Evolutionary conservation across 1,284 basidiomycete species (phyloP), one percentile per base, ranked within the genome.

Genomic region (Boletus albobrunnescens): DNA sequence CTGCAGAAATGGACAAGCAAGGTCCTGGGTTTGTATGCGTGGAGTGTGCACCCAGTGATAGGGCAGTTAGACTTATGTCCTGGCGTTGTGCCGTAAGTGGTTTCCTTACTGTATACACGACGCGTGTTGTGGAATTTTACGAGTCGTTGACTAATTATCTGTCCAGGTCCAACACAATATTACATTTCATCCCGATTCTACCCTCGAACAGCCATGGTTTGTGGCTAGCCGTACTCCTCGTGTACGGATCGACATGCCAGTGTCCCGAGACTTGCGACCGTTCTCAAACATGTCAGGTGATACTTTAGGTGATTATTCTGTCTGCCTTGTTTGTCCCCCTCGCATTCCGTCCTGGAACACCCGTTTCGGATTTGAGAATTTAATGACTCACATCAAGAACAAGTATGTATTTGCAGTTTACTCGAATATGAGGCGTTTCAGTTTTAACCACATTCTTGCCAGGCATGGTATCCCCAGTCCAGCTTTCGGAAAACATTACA

Each of bases 311-410:
- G 56, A 58, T 37, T 51, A 62, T 35, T 58, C 50, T 37, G 26
- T 56, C 35, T 63, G 60, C 37, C 61, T 63, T 24, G 49, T 46
- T 30, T 61, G 63, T 32, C 60, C 61, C 39, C 57, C 60, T 41
- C 51, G 58, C 12, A 54, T 61, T 36, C 61, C 61, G 33, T 64
- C 61, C 17, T 66, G 63, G 60, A 52, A 43, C 22, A 57, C 64
- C 11, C 49, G 47, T 7, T 53, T 58, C 33, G 56, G 64, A 19
- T 33, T 37, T 4, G 35, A 17, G n/a, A 46, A 50, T 39, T 16
- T 66, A 33, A 23, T 59, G n/a, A 19, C 12, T 44, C 60, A 61
- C 20, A 51, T 66, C 33, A 49, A 48, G 30, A 36, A 52, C 14
- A 46, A 27, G 60, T 64, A 11, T 14, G 61, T 59, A 30, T 27